A percentile compares a stretch with the other conserved stretches of the same genome.
Conservation (phyloP, 768 basidiomycete genomes). For the Amylocystis lapponica region DNA sequence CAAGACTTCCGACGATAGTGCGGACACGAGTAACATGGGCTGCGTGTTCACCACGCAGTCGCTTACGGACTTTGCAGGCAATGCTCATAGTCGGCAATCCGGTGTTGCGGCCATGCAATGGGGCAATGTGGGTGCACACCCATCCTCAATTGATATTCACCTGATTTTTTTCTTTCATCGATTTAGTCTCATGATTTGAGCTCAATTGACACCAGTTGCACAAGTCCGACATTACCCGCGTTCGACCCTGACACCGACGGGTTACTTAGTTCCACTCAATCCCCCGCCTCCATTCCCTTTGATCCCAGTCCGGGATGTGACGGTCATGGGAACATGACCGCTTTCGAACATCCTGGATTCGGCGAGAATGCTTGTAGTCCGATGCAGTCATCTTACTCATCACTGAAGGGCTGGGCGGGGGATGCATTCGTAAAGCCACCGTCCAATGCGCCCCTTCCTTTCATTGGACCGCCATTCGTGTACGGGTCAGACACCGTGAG, state of each 20-base stretch:
- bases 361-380: not conserved
- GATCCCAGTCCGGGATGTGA: constrained; percentile 5
- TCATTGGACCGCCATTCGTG: constrained; percentile 12
- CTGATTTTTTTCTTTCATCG: not conserved
- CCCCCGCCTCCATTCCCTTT: constrained; percentile 6
- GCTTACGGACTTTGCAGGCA: not conserved
- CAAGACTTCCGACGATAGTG: not conserved
- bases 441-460: constrained; percentile 5
- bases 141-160: no score
- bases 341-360: not conserved
- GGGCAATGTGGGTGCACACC: constrained; percentile 11
- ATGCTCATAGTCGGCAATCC: no score
- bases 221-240: constrained; percentile 9
- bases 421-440: constrained; percentile 3
- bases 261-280: constrained; percentile 10
- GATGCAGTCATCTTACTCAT: constrained; percentile 21
- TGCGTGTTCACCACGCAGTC: not conserved
- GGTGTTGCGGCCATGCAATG: no score
- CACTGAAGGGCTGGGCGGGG: constrained; percentile 24
- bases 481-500: constrained; percentile 10
- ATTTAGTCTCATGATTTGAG: not conserved
- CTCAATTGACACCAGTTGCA: constrained; percentile 3
- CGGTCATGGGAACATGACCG: constrained; percentile 3
- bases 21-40: not conserved
- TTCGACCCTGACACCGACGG: constrained; percentile 11